A percentile compares a stretch with the other conserved stretches of the same genome.
Evolutionary conservation across 1,139 yeast genomes (phyloP).

Genomic region (Zhuliangozyma blackwelliae): DNA sequence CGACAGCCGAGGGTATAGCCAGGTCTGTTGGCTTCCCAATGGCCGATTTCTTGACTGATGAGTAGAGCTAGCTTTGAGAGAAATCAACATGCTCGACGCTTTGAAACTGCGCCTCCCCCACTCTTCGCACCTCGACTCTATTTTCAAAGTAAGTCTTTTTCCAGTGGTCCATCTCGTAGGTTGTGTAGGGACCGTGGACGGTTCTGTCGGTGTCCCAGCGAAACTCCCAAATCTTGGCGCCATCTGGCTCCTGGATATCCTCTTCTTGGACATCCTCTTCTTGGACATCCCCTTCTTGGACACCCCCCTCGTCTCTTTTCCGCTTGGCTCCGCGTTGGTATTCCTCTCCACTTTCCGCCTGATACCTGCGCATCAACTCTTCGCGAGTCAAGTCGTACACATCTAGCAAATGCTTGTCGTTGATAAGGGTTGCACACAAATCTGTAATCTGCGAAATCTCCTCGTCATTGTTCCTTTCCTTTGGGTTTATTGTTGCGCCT

Average conservation of each 20-base stretch:
- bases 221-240: constrained; percentile 52
- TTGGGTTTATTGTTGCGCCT: too few relatives aligned
- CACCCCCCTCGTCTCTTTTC: constrained; percentile 19
- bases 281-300: constrained; percentile 5
- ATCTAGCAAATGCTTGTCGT: constrained; percentile 34
- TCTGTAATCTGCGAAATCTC: constrained; percentile 38
- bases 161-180: constrained; percentile 60
- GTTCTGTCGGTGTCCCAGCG: constrained; percentile 52
- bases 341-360: constrained; percentile 46
- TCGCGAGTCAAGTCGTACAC: constrained; percentile 58
- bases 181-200: constrained; percentile 58
- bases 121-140: constrained; percentile 39
- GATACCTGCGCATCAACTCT: constrained; percentile 52
- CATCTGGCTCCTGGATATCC: constrained; percentile 6
- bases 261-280: constrained; percentile 10
- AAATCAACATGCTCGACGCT: constrained; percentile 23
- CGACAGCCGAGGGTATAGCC: constrained; percentile 47
- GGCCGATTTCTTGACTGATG: constrained; percentile 40
- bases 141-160: constrained; percentile 51
- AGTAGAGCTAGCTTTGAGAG: constrained; percentile 9
- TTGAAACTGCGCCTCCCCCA: constrained; percentile 26
- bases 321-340: constrained; percentile 8
- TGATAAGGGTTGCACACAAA: constrained; percentile 41
- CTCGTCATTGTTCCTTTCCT: neutral
- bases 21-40: constrained; percentile 53